These are phyloP conservation scores for Sordariomycetes sp. DNA, from an alignment of 2,329 filamentous ascomycete species.

Conservation along the genomic window DNA sequence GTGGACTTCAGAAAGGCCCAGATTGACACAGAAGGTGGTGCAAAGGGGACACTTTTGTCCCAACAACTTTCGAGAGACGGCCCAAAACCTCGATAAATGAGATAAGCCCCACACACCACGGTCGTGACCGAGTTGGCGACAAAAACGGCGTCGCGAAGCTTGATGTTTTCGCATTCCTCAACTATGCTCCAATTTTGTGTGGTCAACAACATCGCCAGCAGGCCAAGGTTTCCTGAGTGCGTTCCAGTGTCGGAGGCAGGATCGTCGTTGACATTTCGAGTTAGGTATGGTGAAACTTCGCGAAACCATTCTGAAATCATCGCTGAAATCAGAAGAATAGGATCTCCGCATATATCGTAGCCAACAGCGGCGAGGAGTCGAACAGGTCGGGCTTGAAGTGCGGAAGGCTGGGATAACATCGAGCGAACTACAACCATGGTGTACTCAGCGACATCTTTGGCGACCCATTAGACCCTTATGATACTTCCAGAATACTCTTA, in stretches of 20 bases:
- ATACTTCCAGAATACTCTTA: too few relatives aligned
- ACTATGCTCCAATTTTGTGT: not conserved
- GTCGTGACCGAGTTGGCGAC: not conserved
- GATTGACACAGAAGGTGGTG: not conserved
- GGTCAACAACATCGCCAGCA: not conserved
- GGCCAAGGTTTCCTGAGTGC: not conserved
- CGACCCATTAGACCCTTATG: too few relatives aligned
- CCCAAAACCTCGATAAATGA: not conserved
- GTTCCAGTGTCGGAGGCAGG: too few relatives aligned
- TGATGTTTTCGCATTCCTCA: not conserved
- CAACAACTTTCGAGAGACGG: not conserved
- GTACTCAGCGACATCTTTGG: too few relatives aligned
- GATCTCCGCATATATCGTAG: not conserved
- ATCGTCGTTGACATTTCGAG: not conserved
- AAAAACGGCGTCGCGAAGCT: not conserved
- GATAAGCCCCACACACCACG: conserved; percentile 3
- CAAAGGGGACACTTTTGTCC: not conserved
- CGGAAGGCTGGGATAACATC: too few relatives aligned
- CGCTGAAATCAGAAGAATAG: not conserved
- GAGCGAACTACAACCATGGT: too few relatives aligned
- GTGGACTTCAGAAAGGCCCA: not conserved
- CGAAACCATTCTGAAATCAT: not conserved
- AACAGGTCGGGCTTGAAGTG: too few relatives aligned
- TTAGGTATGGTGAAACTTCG: not conserved
- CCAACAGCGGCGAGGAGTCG: too few relatives aligned